Base-by-base conservation (phyloP, 345 rosid species). In the Dovyalis caffra region DNA sequence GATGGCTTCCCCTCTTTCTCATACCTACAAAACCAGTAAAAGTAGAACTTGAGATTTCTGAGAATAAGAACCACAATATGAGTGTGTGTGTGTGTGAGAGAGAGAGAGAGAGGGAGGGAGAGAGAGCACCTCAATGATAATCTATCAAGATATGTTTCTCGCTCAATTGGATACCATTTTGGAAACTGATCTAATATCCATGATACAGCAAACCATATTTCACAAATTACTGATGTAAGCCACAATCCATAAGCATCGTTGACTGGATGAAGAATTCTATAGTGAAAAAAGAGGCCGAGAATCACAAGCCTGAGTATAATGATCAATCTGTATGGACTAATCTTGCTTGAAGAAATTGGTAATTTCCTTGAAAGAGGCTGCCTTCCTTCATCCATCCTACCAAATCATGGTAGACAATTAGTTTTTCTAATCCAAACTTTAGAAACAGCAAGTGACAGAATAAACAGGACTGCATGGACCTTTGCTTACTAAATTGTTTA, bases 171-270 rank as follows among this genome's bases (percentile, higher is more conserved):
- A 75, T 66, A 79, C 97, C 98, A 92, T 82, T 94, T 89, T 11
- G 94, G 97, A 73, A 94, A 88, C 83, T 94, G 98, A 86, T 94
- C 98, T 64, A 92, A 79, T 74, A 94, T 93, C 98, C 98, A 94
- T n/a, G 98, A 94, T 43, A 86, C 86, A 3, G 94, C 97, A 83
- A 94, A 94, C 98, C 98, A 94, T 81, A 94, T 86, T 69, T 94
- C 98, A 64, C 98, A 94, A 47, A 94, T 87, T 63, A 90, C 92
- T 0, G 98, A 94, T 28, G 87, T 86, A 51, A 94, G 83, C 98
- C 97, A 94, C 78, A 92, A 80, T 31, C 84, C 88, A 66, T 77
- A 92, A 9, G 98, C 98, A 81, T 94, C 86, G 1, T 85, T 81
- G 70, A 94, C 97, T 0, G 98, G 98, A 74, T 94, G 97, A 70